These are phyloP conservation scores for Candida caryicola DNA, from an alignment of 805 yeast species.

Conservation along the genomic window DNA sequence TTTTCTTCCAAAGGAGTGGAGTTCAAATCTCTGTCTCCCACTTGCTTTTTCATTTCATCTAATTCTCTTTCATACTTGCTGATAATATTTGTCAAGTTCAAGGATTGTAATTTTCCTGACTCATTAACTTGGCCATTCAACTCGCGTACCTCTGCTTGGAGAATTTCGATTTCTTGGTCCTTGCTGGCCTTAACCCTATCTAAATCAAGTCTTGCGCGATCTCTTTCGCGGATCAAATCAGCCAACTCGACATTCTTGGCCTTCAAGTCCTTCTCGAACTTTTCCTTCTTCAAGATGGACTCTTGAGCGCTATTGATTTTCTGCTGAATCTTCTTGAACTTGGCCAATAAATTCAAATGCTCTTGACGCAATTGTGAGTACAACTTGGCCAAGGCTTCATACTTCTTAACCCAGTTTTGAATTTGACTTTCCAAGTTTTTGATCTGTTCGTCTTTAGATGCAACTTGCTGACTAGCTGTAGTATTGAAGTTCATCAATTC, in stretches of 20 bases:
- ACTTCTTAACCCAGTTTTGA: conserved; percentile 75
- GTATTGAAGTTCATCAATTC: conserved; percentile 62
- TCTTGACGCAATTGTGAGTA: conserved; percentile 91
- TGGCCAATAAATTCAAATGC: conserved; percentile 73
- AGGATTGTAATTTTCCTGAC: conserved; percentile 59
- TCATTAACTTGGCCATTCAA: conserved; percentile 56
- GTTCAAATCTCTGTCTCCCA: conserved; percentile 29
- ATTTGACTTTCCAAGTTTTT: conserved; percentile 69
- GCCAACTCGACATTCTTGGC: conserved; percentile 85
- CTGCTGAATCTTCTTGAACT: conserved; percentile 77
- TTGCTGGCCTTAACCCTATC: conserved; percentile 67
- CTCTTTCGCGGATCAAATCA: conserved; percentile 84
- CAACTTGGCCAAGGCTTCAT: conserved; percentile 83
- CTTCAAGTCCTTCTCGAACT: conserved; percentile 76
- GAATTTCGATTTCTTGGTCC: conserved; percentile 60
- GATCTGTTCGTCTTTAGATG: conserved; percentile 72
- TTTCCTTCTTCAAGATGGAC: conserved; percentile 78
- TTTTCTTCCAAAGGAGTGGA: conserved; percentile 38
- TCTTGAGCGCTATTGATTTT: conserved; percentile 89
- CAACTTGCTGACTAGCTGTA: conserved; percentile 69
- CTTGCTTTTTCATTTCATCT: conserved; percentile 42
- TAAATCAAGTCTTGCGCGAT: conserved; percentile 78
- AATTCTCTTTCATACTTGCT: conserved; percentile 64
- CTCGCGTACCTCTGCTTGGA: conserved; percentile 63
- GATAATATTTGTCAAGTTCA: conserved; percentile 58